Conservation (phyloP, 305 asterid species). For the Solanum hybrid region DNA sequence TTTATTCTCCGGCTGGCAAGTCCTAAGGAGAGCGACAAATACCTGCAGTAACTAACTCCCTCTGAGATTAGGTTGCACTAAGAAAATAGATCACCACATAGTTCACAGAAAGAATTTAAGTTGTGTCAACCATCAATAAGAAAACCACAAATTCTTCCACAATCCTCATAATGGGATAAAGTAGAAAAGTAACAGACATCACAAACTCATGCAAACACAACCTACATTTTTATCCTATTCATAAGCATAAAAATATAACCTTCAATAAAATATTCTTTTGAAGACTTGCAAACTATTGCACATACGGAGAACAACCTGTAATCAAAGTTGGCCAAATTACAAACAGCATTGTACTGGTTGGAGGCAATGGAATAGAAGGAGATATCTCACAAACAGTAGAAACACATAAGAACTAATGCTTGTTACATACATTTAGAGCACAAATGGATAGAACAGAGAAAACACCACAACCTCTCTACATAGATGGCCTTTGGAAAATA, state of each 20-base stretch:
- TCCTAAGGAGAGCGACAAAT: constrained; percentile 94
- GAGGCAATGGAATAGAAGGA: neutral
- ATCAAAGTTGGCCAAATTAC: neutral
- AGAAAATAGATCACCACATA: neutral
- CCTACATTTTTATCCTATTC: neutral
- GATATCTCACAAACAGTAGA: neutral
- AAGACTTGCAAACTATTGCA: neutral
- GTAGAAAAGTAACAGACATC: neutral
- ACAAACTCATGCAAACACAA: neutral
- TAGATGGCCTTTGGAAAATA: neutral
- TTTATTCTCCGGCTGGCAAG: constrained; percentile 98
- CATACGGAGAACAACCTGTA: neutral
- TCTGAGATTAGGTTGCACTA: constrained; percentile 1
- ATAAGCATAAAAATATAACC: neutral
- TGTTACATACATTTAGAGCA: neutral
- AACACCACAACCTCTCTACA: neutral
- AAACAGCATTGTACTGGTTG: neutral
- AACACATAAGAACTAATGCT: neutral
- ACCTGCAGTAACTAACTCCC: constrained; percentile 47
- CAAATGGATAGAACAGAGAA: neutral
- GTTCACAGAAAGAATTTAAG: neutral
- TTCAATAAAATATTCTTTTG: neutral
- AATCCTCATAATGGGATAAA: neutral
- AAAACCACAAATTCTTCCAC: neutral
- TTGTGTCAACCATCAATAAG: neutral